Base-by-base conservation (phyloP, 345 rosid species). In the Laguncularia racemosa region DNA sequence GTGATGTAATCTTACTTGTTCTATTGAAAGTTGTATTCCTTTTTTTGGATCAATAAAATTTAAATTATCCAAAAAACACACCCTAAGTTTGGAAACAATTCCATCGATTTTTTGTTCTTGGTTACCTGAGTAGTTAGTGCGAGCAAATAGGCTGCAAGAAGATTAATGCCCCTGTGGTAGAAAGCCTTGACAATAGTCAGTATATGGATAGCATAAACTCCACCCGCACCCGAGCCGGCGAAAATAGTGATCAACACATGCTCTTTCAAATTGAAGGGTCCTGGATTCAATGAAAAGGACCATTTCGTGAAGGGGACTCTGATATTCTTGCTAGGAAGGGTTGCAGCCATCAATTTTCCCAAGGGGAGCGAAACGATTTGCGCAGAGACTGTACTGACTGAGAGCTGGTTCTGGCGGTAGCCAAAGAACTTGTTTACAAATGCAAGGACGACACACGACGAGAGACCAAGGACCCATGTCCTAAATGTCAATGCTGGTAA, bases 201-300 rank as follows among this genome's bases (percentile, higher is more conserved):
- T 40, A 81, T 78, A 50, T 23, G 45, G 4, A 76, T 61, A 6
- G 84, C 86, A 46, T 78, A 78, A 43, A 61, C 82, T 13, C 77
- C 75, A 6, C 65, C 55, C 9, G 82, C 61, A n/a, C 82, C 84
- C 1, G 75, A 73, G 65, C 69, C 64, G 13, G 88, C 81, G 57
- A 80, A 83, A 14, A 80, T 77, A 64, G 83, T 77, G 59, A 82
- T 82, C 51, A 82, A 67, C 5, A 77, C 85, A 52, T 82, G 83
- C 50, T 80, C 83, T 62, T 80, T 82, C 65, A 74, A 12, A 38
- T 62, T 81, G 59, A 84, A 84, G 6, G 77, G 81, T 43, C 83
- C 75, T 26, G 83, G 81, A 58, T 84, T 84, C 21, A 84, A 46
- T 11, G 79, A 66, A 68, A 83, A 76, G 16, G 71, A 50, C 76